Percentiles rank a stretch among this genome's conserved stretches.
phyloP scores from a whole-genome alignment of 1,284 basidiomycete genomes.

The Trichosporon coremiiforme region DNA sequence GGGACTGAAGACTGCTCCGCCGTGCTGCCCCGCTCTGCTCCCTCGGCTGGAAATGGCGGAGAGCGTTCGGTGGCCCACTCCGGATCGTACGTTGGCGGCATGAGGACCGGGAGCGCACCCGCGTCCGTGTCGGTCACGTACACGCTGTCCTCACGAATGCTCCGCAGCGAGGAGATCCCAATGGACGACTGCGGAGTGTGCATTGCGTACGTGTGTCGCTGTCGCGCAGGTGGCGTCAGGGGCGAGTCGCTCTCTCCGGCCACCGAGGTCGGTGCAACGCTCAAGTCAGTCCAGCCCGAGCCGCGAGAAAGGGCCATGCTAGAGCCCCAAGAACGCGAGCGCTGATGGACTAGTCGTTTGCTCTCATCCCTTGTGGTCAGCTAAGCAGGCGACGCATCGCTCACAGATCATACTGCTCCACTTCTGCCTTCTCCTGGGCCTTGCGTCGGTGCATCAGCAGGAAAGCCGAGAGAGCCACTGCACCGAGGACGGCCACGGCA shows the following conservation, averaged over 20 bases:
- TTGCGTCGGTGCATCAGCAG: background rate
- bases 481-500: background rate
- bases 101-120: background rate
- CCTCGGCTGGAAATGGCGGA: background rate
- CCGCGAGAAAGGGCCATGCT: background rate
- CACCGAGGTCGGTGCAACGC: background rate
- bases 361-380: background rate
- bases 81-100: slow-evolving; percentile 9
- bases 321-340: background rate
- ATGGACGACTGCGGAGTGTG: background rate
- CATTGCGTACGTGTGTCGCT: background rate
- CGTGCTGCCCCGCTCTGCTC: background rate
- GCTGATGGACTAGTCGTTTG: background rate
- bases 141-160: background rate
- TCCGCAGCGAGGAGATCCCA: background rate
- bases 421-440: background rate
- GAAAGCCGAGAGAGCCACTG: background rate
- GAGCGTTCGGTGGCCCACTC: slow-evolving; percentile 1
- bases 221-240: background rate
- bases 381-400: background rate
- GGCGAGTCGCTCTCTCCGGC: background rate
- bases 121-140: slow-evolving; percentile 1
- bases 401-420: background rate
- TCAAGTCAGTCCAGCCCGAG: background rate
- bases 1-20: too few relatives aligned